Base-by-base conservation (phyloP, 768 basidiomycete species). In the Dentipellis sp. region DNA sequence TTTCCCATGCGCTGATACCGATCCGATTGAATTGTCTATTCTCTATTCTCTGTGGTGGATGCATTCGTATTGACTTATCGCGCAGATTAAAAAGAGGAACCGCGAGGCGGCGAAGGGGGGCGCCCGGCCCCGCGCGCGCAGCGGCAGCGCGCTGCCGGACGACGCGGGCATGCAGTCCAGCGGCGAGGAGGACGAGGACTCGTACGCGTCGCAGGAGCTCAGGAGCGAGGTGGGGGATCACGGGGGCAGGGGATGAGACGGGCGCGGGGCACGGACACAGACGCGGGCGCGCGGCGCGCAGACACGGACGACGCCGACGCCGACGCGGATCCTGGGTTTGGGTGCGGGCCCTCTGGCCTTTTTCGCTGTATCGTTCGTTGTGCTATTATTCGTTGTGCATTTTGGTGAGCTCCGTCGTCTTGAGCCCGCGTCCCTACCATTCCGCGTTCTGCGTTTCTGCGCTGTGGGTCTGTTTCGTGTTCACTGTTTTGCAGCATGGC, bases 321-420 rank as follows among this genome's bases (percentile, higher is more conserved):
- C 8, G 52, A 36, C 35, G n/a, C 6, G 38, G 5, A 14, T 11
- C 47, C 37, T 22, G 22, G 11, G 42, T 22, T 42, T 21, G 11
- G 35, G 55, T 9, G 47, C 37, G 23, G 4, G 16, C 21, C 50
- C 37, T n/a, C 40, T 50, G n/a, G 14, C 47, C 21, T 48, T 51
- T 53, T 57, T 50, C 38, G 46, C 56, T 49, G 48, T 62, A 55
- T 29, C 48, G 52, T 49, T n/a, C n/a, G n/a, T n/a, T 58, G 40
- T 59, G 61, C 61, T 56, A 53, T 56, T 56, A n/a, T 40, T 62
- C 60, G 60, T 56, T 60, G 53, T 67, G 65, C 12, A 63, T 66
- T 42, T 69, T 68, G 12, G 62, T 64, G 34, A 59, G 57, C 37
- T 53, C 21, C n/a, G n/a, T n/a, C n/a, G n/a, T n/a, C n/a, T n/a